Base-by-base conservation (phyloP, 805 yeast species). In the Candida ovalis region DNA sequence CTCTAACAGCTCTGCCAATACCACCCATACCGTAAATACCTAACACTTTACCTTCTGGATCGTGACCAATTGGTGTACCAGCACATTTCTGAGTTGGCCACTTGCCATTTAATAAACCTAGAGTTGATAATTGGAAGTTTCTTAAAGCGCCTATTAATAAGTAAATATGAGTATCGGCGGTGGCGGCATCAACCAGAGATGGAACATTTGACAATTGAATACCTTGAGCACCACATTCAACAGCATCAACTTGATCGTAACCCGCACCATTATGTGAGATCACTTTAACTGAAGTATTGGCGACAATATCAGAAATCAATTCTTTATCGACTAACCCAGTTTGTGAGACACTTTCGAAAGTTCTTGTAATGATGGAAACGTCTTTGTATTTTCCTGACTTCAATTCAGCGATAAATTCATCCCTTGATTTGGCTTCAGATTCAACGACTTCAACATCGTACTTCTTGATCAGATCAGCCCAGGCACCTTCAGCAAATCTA, bases 11-110 rank as follows among this genome's bases (percentile, higher is more conserved):
- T 49, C 90, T 79, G 42, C 96, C 96, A 67, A 89, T 88, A 32
- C 96, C 96, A 30, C 96, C 96, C 79, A 89, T 76, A 15, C 96
- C 96, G 45, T 86, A 71, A 46, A 89, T 82, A 43, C 96, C 96
- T 21, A 89, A 83, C 18, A 74, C 74, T 61, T 84, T 84, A 8
- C 88, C 88, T 52, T 74, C 81, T 17, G 95, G 95, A 59, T 84
- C 91, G 59, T 77, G 77, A 7, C 95, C 96, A 42, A 81, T 67
- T 7, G 81, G 76, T 1, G 83, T 77, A 2, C 84, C 86, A 3
- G 71, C 81, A 55, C 70, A 64, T 51, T 74, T 73, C 15, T 33
- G 17, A 3, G 64, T 55, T 15, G 76, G 75, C 92, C 95, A 88
- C 47, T 78, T 71, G 21, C 90, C 91, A 32, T 68, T 64, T 33